Base-by-base conservation (phyloP, 257 asterid genomes). In the Scutellaria galericulata region DNA sequence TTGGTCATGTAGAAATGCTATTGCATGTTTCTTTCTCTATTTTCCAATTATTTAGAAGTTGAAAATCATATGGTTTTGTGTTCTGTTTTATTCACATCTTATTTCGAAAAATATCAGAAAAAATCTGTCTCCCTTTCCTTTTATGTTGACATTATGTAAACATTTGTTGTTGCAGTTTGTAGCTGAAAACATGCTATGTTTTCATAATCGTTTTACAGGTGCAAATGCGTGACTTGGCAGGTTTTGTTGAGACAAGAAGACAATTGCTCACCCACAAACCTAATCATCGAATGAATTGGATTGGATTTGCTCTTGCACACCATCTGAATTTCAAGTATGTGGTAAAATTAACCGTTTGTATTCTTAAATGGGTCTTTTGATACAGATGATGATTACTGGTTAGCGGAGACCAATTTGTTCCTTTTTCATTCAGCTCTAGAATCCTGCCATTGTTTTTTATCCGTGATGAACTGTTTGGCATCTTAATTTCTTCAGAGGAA, bases 261-360 rank as follows among this genome's bases (percentile, higher is more conserved):
- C 99, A 86, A 73, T 81, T 95, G 82, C 95, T 95, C 78, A 86
- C 97, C 57, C 80, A 91, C 85, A 95, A 95, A 75, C 93, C 99
- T 75, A 95, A 90, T 66, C 99, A 95, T 83, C 97, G 99, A 50
- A 92, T 95, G 99, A 95, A 95, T 83, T 95, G 99, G 99, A 95
- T 95, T 79, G 99, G 99, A 74, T 95, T 95, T 83, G 95, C 99
- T 64, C 98, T 88, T 72, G 79, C 99, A 50, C 98, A 95, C 74
- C 98, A 95, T 79, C 88, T 95, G 71, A 95, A 92, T 78, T 83
- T 78, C 64, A 95, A 92, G 99, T 95, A 88, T 40, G 82, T 24
- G 56, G 14, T 61, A 4, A 24, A 1, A 24, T 24, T 24, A 24
- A 24, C 27, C 2, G 27, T 24, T 24, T 24, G 27, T 24, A 24